Base-by-base conservation (phyloP, 1,284 basidiomycete genomes). In the Athelia psychrophila region DNA sequence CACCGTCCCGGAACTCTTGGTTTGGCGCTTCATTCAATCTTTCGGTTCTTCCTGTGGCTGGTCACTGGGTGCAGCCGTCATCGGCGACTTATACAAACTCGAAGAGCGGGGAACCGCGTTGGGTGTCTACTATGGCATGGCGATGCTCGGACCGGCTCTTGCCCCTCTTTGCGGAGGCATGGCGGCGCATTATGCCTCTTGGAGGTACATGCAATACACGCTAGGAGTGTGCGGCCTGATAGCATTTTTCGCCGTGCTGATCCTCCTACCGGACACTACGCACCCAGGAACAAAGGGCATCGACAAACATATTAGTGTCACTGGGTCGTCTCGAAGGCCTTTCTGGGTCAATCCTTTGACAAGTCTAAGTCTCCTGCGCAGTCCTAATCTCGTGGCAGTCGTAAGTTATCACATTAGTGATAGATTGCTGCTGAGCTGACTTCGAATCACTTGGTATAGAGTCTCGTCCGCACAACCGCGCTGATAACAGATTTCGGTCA, bases 251-350 rank as follows among this genome's bases (percentile, higher is more conserved):
- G 60, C 78, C 8, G 72, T 84, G 27, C 61, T 71, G 8, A 48
- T 80, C 19, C 76, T 79, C 51, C 74, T 91, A 16, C 89, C 91
- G 0, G 91, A 93, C 62, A 92, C 90, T 1, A 78, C 75, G 16
- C 84, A 86, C 59, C 70, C 81, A 48, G 61, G 71, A 49, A 53
- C 76, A 8, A 64, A 70, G n/a, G 76, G 79, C 0, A 68, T 79
- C 10, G 80, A 81, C 33, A 69, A 60, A 38, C 9, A 22, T 2
- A 6, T 6, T 6, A 6, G 16, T n/a, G 20, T n/a, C 16, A 36
- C 58, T 47, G 45, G 48, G n/a, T 60, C 60, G 27, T 42, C 48
- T 53, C 6, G 38, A 18, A 6, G 38, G 20, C 20, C n/a, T 5
- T 30, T 30, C 13, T 60, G 69, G 35, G 63, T 88, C 50, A 89